Conservation (phyloP, 2,329 filamentous ascomycete species). For the Colletotrichum melonis region DNA sequence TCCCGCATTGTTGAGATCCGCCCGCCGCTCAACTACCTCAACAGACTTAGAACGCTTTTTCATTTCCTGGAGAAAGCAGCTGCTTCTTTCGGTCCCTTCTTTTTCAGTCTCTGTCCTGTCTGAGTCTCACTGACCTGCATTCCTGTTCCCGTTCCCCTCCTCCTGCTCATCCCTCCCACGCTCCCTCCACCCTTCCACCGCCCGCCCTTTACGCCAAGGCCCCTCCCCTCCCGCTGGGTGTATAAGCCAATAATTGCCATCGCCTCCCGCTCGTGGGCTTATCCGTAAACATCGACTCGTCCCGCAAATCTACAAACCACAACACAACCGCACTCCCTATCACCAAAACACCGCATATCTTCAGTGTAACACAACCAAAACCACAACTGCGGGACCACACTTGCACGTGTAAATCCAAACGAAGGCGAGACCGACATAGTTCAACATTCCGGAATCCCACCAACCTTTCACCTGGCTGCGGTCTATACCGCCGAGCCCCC, state of each 20-base stretch:
- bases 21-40: constrained; percentile 25
- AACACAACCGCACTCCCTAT: not conserved
- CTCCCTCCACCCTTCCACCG: not conserved
- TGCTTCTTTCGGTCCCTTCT: not conserved
- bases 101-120: not conserved
- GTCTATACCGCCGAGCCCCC: constrained; percentile 18
- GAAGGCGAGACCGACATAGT: not conserved
- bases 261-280: constrained; percentile 34
- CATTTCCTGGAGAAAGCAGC: constrained; percentile 29
- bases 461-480: not conserved
- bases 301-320: constrained; percentile 2
- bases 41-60: constrained; percentile 30
- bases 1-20: constrained; percentile 33
- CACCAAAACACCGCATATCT: not conserved
- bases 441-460: not conserved
- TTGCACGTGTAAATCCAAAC: not conserved
- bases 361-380: constrained; percentile 18
- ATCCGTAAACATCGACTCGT: constrained; percentile 18
- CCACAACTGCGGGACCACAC: constrained; percentile 8
- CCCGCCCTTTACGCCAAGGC: not conserved
- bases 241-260: constrained; percentile 33
- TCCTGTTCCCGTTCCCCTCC: not conserved
- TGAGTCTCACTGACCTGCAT: not conserved
- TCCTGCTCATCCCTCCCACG: not conserved
- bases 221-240: not conserved